These are phyloP conservation scores for Platanthera zijinensis DNA, from an alignment of 106 monocot species.

Conservation along the genomic window DNA sequence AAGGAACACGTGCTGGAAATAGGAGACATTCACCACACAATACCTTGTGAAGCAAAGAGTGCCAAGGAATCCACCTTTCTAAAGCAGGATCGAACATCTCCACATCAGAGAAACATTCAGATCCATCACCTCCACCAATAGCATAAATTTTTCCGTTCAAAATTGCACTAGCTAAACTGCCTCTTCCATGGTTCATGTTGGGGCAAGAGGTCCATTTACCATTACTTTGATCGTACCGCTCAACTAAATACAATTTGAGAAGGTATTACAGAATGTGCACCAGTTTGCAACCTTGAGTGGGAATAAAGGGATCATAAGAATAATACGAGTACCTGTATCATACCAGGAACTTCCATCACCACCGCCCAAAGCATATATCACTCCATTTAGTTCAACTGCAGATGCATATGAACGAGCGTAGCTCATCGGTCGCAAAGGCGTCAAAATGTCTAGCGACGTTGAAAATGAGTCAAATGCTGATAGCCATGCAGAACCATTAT, in stretches of 20 bases:
- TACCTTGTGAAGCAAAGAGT: conserved; percentile 67
- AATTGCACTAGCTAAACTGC: conserved; percentile 55
- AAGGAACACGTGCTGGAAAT: no score
- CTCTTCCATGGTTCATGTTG: conserved; percentile 40
- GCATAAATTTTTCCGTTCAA: conserved; percentile 70
- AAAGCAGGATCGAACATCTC: conserved; percentile 82
- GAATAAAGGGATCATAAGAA: neutral
- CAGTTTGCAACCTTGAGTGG: neutral
- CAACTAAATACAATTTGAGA: conserved; percentile 44
- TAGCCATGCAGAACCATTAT: conserved; percentile 51
- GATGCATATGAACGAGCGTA: conserved; percentile 61
- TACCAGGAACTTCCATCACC: conserved; percentile 47
- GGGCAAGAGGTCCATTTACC: conserved; percentile 52
- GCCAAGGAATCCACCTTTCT: conserved; percentile 52
- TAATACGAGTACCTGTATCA: conserved; percentile 42
- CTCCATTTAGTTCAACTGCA: conserved; percentile 39
- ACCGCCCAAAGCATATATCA: conserved; percentile 71
- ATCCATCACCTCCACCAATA: conserved; percentile 74
- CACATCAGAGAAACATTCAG: conserved; percentile 46
- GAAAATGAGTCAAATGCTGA: conserved; percentile 62
- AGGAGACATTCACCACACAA: neutral
- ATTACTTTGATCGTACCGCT: conserved; percentile 43
- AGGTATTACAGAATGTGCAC: neutral
- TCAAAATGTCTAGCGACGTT: conserved; percentile 39
- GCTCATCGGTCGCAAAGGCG: conserved; percentile 51